Base-by-base conservation (phyloP, 106 monocot species). In the Vanilla planifolia region DNA sequence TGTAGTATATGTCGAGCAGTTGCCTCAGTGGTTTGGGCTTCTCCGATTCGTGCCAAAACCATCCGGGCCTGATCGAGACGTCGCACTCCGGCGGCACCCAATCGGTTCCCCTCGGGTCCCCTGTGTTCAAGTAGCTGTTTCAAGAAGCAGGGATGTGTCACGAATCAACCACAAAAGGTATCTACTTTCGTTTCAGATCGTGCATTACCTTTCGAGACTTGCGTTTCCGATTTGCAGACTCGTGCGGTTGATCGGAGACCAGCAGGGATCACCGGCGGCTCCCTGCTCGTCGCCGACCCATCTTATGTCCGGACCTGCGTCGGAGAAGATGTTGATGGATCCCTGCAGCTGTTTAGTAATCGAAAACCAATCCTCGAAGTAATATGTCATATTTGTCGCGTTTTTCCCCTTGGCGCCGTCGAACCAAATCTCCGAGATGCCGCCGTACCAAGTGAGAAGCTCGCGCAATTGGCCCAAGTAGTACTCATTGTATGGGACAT, bases 71-170 rank as follows among this genome's bases (percentile, higher is more conserved):
- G 53, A 94, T 80, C 20, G 94, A 94, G 0, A 94, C 86, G 53
- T 94, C 94, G 58, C 94, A 94, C 48, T 94, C 94, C 40, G 94
- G 86, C 0, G 94, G 94, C 28, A 94, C 79, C 94, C 94, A 94
- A 67, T 94, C 83, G 0, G 72, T 62, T 23, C 94, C 94, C 3
- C 33, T 59, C 13, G 66, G 48, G 39, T 94, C 94, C 2, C 94
- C 94, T 1, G 43, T 64, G 68, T 80, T 89, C 41, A 89, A 47
- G 50, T 94, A 94, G 21, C 94, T 94, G 72, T 4, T n/a, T n/a
- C n/a, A n/a, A n/a, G n/a, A n/a, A n/a, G n/a, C n/a, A n/a, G n/a
- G n/a, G n/a, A n/a, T n/a, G n/a, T n/a, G n/a, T n/a, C n/a, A n/a
- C n/a, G n/a, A n/a, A n/a, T n/a, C n/a, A n/a, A n/a, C n/a, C n/a